A percentile compares a stretch with the other conserved stretches of the same genome.
phyloP scores from a whole-genome alignment of 1,284 basidiomycete genomes.

The Thecaphora thlaspeos region DNA sequence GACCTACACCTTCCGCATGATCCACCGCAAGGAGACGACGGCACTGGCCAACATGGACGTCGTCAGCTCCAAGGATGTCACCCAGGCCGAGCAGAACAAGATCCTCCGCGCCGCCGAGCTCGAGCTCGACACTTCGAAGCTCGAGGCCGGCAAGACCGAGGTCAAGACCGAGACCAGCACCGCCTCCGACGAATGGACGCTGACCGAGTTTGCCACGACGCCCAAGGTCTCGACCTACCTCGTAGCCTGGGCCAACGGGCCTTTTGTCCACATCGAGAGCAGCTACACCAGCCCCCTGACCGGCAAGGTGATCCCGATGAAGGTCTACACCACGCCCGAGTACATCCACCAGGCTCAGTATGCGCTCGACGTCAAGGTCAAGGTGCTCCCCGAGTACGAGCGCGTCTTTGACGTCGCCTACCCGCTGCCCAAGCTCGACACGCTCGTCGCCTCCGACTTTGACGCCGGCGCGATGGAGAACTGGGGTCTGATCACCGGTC shows the following conservation, averaged over 20 bases:
- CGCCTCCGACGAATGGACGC: conserved; percentile 53
- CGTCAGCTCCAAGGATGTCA: conserved; percentile 31
- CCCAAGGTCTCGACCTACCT: conserved; percentile 82
- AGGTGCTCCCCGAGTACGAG: conserved; percentile 88
- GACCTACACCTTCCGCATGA: conserved; percentile 76
- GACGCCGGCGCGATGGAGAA: conserved; percentile 95
- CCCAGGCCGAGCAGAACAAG: conserved; percentile 40
- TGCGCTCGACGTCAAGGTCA: conserved; percentile 83
- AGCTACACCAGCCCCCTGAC: conserved; percentile 79
- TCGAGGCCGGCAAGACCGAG: conserved; percentile 61
- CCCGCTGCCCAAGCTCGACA: conserved; percentile 74
- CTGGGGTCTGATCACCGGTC: conserved; percentile 78
- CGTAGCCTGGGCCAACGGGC: conserved; percentile 85
- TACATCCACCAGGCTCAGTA: conserved; percentile 73
- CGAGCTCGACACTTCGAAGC: conserved; percentile 66
- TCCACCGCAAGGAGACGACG: conserved; percentile 71
- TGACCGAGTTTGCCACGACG: conserved; percentile 54
- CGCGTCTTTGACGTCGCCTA: conserved; percentile 82
- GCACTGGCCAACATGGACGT: conserved; percentile 76
- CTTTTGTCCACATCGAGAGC: conserved; percentile 72
- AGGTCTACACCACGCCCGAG: conserved; percentile 81
- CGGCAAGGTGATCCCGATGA: conserved; percentile 76
- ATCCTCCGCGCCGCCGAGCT: conserved; percentile 63
- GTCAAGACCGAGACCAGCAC: conserved; percentile 43
- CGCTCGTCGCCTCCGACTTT: conserved; percentile 66